Evolutionary conservation across 495 filamentous ascomycete species (phyloP), one percentile per base, ranked within the genome.

Genomic region (Bathelium albidoporum): DNA sequence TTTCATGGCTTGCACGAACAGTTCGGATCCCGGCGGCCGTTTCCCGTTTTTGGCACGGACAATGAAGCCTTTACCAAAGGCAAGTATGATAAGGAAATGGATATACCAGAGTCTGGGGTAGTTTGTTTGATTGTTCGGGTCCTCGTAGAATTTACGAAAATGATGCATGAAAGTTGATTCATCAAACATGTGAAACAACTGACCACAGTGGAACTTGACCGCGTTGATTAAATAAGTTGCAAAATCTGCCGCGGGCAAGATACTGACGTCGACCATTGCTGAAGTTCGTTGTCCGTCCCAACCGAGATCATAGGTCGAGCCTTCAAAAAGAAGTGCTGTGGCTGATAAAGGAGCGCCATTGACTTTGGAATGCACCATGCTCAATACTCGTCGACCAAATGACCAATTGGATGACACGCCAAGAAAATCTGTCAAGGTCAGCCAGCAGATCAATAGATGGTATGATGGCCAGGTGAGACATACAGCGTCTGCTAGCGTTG

Each of bases 351-450:
- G 68, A 31, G 72, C 64, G 5, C 73, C 68, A 43, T 75, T 74
- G 1, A 78, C 62, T 43, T 73, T 69, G 31, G 75, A 73, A 41
- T 79, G 75, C 16, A 71, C 75, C 60, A 76, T 65, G 49, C 74
- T 75, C 26, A 79, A 64, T 14, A 77, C 70, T 39, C 74, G 72
- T 28, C 76, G 72, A 26, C 73, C 73, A 63, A 79, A 78, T n/a
- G 75, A 74, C 77, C 77, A 79, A 61, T 78, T 78, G 1, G 77
- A 79, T 4, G 77, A 78, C 22, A 76, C 76, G 62, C 76, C 77
- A 55, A 79, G 62, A 59, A 78, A 79, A 60, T 75, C 76, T 78
- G 44, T 31, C 26, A 14, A 31, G 36, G 36, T 18, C 26, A 36
- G 58, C 29, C 52, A 44, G 31, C 31, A 31, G 32, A 62, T 60